Percentiles rank a stretch among this genome's conserved stretches.
phyloP scores from a whole-genome alignment of 345 rosid genomes.

The Rubroshorea leprosula region DNA sequence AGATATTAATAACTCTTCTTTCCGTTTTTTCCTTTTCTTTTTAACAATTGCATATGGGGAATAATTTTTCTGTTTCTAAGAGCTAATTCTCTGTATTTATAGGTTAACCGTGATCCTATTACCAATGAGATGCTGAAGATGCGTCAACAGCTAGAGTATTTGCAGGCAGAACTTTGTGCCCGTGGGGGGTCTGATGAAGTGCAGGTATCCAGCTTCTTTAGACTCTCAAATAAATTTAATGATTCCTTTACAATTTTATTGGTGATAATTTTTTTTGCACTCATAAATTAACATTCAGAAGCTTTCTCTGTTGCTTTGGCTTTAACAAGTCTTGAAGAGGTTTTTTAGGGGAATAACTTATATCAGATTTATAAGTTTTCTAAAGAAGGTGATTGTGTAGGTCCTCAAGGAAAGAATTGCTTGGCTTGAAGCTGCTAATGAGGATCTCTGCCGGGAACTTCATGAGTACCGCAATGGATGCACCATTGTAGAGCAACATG shows the following conservation, averaged over 20 bases:
- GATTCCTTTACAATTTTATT: background rate
- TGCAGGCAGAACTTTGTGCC: constrained; percentile 96
- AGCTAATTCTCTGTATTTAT: constrained; percentile 15
- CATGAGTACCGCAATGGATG: constrained; percentile 73
- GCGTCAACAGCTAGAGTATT: constrained; percentile 88
- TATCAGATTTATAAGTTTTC: background rate
- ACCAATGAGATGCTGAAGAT: constrained; percentile 92
- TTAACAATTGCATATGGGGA: background rate
- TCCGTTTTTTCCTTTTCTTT: background rate
- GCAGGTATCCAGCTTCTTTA: constrained; percentile 45
- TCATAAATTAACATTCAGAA: constrained; percentile 3
- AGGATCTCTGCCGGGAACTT: constrained; percentile 89
- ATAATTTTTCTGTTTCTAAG: background rate
- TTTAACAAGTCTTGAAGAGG: background rate
- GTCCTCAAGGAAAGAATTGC: constrained; percentile 86
- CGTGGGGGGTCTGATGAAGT: constrained; percentile 78
- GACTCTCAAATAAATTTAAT: background rate
- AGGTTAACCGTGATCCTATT: constrained; percentile 98
- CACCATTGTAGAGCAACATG: constrained; percentile 45
- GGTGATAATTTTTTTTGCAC: background rate
- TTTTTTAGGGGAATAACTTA: background rate
- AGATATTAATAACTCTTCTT: constrained; percentile 16
- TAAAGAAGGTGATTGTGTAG: constrained; percentile 28
- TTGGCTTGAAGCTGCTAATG: constrained; percentile 92
- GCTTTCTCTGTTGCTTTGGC: background rate